Percentiles rank a stretch among this genome's conserved stretches.
These are phyloP conservation scores for Allium fistulosum DNA, from an alignment of 106 monocot species.

Conservation along the genomic window DNA sequence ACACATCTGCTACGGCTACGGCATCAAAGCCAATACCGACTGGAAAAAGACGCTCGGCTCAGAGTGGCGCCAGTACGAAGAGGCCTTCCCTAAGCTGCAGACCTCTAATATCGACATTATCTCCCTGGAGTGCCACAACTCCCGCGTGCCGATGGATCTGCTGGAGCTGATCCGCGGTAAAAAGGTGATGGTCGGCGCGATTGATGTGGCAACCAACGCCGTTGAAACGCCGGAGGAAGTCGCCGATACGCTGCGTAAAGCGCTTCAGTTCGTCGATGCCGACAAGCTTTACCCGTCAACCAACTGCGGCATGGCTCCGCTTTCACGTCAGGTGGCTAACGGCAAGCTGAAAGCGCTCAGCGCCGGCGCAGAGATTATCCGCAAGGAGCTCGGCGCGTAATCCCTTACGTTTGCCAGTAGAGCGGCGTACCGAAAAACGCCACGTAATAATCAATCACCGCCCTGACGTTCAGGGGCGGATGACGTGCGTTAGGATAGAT, in stretches of 20 bases:
- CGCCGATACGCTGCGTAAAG: not conserved
- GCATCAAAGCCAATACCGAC: not conserved
- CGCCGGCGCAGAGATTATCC: not conserved
- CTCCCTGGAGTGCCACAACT: not conserved
- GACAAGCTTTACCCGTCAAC: not conserved
- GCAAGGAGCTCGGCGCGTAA: not conserved
- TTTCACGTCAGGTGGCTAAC: not conserved
- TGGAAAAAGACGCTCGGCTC: not conserved
- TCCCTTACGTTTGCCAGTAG: too few species aligned
- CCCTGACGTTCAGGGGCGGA: not conserved
- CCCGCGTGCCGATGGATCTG: not conserved
- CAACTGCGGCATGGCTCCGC: conserved; percentile 1
- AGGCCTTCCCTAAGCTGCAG: not conserved
- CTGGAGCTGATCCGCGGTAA: not conserved
- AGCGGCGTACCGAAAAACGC: too few species aligned
- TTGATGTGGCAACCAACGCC: not conserved
- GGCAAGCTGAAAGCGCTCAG: not conserved
- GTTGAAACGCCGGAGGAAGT: not conserved
- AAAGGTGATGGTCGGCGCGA: not conserved
- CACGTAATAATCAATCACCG: not conserved
- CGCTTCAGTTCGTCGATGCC: not conserved
- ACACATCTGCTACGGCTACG: conserved; percentile 2
- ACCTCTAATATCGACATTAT: not conserved
- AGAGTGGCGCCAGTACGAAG: not conserved
- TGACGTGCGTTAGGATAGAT: not conserved